Evolutionary conservation across 371 early-diverging fungal species (phyloP).

Genomic region (Mortierella sp.): DNA sequence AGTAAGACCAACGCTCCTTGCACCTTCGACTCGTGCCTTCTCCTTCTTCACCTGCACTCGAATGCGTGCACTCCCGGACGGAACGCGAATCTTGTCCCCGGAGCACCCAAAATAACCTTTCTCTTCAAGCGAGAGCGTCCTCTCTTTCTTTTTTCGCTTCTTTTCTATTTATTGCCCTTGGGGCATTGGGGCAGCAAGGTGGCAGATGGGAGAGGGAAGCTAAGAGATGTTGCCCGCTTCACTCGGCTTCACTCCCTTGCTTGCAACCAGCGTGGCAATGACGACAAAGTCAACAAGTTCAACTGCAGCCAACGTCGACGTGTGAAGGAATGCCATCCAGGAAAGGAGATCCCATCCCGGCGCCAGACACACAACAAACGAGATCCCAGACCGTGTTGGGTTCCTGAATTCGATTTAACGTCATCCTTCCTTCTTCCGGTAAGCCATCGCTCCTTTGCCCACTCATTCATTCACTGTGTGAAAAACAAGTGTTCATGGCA

Average conservation of each 20-base stretch:
- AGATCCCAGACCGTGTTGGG: constrained; percentile 5
- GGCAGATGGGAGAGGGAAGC: neutral
- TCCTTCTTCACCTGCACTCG: neutral
- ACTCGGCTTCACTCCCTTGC: neutral
- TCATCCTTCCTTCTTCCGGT: neutral
- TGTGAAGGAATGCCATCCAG: neutral
- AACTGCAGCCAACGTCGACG: neutral
- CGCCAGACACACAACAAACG: neutral
- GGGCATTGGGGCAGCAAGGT: neutral
- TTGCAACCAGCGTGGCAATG: neutral
- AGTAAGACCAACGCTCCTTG: neutral
- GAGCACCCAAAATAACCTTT: constrained; percentile 19
- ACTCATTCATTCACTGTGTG: neutral
- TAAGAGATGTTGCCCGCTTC: neutral
- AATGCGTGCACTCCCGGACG: constrained; percentile 6
- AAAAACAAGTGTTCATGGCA: neutral
- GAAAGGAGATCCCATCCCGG: constrained; percentile 6
- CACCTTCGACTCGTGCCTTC: neutral
- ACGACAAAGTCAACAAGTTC: neutral
- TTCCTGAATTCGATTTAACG: neutral
- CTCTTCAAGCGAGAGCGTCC: neutral
- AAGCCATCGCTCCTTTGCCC: neutral
- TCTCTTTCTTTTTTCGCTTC: neutral
- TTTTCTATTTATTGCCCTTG: neutral
- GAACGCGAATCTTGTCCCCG: constrained; percentile 26